Evolutionary conservation across 2,329 filamentous ascomycete genomes (phyloP).

Genomic region (Cyphellophora attinorum): DNA sequence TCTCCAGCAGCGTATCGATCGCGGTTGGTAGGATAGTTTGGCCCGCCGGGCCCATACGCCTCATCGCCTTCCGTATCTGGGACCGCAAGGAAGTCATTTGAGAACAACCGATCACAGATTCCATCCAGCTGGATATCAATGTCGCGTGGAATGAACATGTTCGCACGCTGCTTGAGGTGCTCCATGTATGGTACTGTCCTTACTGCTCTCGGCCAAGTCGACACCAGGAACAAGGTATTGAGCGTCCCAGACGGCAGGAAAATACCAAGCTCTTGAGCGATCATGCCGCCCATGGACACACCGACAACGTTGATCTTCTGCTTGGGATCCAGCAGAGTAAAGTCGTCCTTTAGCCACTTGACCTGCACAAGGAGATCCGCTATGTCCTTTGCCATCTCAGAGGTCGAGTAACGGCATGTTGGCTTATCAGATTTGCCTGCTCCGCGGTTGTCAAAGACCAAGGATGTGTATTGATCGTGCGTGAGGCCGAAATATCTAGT

Average conservation of each 20-base stretch:
- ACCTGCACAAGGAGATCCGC: constrained; percentile 61
- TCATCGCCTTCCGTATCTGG: constrained; percentile 21
- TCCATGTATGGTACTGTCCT: constrained; percentile 50
- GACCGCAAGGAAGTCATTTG: constrained; percentile 40
- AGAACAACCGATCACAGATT: constrained; percentile 59
- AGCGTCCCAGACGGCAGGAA: constrained; percentile 18
- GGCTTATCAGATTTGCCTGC: constrained; percentile 75
- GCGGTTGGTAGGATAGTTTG: constrained; percentile 61
- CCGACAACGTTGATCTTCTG: constrained; percentile 60
- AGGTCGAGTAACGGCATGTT: constrained; percentile 66
- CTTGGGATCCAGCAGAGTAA: constrained; percentile 18
- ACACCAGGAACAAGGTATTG: constrained; percentile 47
- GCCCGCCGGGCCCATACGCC: constrained; percentile 6
- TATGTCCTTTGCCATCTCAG: constrained; percentile 71
- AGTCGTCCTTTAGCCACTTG: constrained; percentile 48
- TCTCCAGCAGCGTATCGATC: constrained; percentile 77
- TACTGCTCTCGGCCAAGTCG: constrained; percentile 52
- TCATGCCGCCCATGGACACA: constrained; percentile 85
- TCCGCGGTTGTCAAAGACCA: constrained; percentile 77
- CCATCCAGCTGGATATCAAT: constrained; percentile 57
- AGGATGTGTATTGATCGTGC: constrained; percentile 54
- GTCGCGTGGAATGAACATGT: constrained; percentile 58
- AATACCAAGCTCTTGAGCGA: constrained; percentile 64
- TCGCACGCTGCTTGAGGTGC: constrained; percentile 51
- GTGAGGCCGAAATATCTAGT: constrained; percentile 73